Evolutionary conservation across 441 rosid species (phyloP).

Genomic region (Raphanus hybrid): DNA sequence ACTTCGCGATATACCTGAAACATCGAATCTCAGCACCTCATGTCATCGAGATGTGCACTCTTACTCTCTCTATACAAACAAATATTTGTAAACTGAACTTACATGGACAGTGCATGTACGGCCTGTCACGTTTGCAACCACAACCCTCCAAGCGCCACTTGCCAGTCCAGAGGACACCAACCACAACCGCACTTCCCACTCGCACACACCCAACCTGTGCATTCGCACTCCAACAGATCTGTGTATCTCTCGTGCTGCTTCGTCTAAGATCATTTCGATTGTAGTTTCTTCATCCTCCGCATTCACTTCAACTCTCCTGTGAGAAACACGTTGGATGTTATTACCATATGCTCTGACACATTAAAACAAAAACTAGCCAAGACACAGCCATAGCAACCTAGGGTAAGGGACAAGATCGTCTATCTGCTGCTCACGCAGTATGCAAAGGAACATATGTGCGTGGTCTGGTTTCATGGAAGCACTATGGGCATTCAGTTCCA

Average conservation of each 20-base stretch:
- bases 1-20: constrained; percentile 92
- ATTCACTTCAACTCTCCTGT: constrained; percentile 84
- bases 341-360: constrained; percentile 30
- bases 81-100: constrained; percentile 49
- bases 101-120: constrained; percentile 95
- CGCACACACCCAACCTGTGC: constrained; percentile 91
- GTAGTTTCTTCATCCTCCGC: constrained; percentile 76
- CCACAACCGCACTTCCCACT: constrained; percentile 99
- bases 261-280: constrained; percentile 78
- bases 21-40: constrained; percentile 31
- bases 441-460: constrained; percentile 95
- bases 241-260: constrained; percentile 79
- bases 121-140: constrained; percentile 88
- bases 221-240: constrained; percentile 84
- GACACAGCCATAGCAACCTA: constrained; percentile 56
- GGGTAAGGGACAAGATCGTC: constrained; percentile 90
- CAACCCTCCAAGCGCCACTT: constrained; percentile 97
- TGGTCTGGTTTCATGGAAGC: constrained; percentile 85
- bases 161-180: constrained; percentile 81
- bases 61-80: constrained; percentile 16
- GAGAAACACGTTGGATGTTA: constrained; percentile 38
- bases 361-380: constrained; percentile 24
- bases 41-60: constrained; percentile 21
- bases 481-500: constrained; percentile 94
- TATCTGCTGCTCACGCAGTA: constrained; percentile 86